Conservation (phyloP, 805 yeast genomes). For the Candida maltosa region DNA sequence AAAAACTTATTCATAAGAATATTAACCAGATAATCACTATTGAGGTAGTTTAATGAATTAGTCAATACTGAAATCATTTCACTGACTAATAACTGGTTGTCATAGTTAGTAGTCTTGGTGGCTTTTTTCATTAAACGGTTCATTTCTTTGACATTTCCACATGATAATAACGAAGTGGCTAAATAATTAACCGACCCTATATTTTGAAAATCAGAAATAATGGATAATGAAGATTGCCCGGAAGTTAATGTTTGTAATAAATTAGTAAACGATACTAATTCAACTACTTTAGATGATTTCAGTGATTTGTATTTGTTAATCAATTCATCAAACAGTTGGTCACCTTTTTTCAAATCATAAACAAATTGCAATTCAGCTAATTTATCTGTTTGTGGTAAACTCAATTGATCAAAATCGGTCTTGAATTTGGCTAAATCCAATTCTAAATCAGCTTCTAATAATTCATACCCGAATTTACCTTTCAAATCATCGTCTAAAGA, state of each 20-base stretch:
- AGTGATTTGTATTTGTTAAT: too few species aligned
- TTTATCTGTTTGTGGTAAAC: conserved; percentile 1
- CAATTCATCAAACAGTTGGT: too few species aligned
- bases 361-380: conserved; percentile 21
- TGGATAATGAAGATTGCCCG: too few species aligned
- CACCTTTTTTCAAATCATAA: conserved; percentile 24
- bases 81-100: neutral
- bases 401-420: neutral
- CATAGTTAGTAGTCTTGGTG: neutral
- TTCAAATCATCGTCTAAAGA: conserved; percentile 3
- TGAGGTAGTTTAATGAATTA: neutral
- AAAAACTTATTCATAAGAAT: conserved; percentile 16
- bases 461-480: too few species aligned
- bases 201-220: too few species aligned
- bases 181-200: too few species aligned
- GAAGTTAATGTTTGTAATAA: too few species aligned
- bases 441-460: conserved; percentile 4
- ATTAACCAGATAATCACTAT: neutral
- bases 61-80: neutral
- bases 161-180: conserved; percentile 5
- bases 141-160: conserved; percentile 13
- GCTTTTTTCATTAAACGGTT: conserved; percentile 1
- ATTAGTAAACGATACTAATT: conserved; percentile 15
- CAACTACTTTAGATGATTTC: conserved; percentile 14
- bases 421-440: conserved; percentile 1